phyloP scores from a whole-genome alignment of 2,329 filamentous ascomycete species.

The Neofusicoccum sp. region DNA sequence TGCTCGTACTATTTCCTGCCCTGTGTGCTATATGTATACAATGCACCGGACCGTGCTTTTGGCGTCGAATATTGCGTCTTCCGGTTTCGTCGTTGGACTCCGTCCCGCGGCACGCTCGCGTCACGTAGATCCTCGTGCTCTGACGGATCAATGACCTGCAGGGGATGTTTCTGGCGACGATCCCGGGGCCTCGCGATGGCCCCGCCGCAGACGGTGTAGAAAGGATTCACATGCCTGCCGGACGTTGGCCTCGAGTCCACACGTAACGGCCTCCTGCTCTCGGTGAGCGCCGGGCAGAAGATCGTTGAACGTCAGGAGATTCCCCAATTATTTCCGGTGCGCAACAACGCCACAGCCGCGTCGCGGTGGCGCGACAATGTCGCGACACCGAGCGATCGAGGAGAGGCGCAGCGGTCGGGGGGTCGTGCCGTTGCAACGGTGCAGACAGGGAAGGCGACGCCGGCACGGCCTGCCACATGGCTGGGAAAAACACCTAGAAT shows the following conservation, averaged over 20 bases:
- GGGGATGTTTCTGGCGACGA: constrained; percentile 1
- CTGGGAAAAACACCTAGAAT: no score
- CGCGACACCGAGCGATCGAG: not conserved
- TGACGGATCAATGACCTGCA: constrained; percentile 5
- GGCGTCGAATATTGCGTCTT: not conserved
- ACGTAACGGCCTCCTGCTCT: not conserved
- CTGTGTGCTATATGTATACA: not conserved
- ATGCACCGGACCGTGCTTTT: not conserved
- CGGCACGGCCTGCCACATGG: not conserved
- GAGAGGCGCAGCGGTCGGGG: not conserved
- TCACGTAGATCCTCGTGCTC: constrained; percentile 9
- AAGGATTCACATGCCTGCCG: not conserved
- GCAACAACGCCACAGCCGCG: constrained; percentile 13
- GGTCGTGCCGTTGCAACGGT: no score
- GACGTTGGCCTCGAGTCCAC: not conserved
- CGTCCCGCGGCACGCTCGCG: not conserved
- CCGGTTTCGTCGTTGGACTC: not conserved
- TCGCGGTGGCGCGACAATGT: constrained; percentile 13
- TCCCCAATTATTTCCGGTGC: not conserved
- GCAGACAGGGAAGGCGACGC: not conserved
- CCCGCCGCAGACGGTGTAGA: not conserved
- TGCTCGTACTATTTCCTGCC: not conserved
- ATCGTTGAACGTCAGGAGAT: constrained; percentile 1
- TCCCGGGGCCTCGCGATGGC: not conserved
- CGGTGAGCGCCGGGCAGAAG: not conserved